These are phyloP conservation scores for Daedaleopsis nitida DNA, from an alignment of 768 basidiomycete species.

Conservation along the genomic window DNA sequence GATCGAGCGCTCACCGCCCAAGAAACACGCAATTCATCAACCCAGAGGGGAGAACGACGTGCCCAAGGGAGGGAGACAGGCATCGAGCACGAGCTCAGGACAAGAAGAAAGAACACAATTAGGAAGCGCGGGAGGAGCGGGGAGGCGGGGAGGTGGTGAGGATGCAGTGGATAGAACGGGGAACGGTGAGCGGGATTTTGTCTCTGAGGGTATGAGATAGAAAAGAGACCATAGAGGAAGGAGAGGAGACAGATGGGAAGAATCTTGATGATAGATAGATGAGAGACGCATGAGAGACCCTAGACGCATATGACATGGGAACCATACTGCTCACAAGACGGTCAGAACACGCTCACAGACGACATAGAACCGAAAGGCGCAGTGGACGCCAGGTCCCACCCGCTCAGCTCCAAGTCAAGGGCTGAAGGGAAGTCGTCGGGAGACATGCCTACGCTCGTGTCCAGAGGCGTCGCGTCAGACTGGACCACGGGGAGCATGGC, in stretches of 20 bases:
- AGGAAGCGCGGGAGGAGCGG: conserved; percentile 1
- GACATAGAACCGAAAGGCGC: conserved; percentile 15
- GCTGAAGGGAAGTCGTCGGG: conserved; percentile 29
- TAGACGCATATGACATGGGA: conserved; percentile 9
- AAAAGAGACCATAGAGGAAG: conserved; percentile 21
- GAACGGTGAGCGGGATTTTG: conserved; percentile 2
- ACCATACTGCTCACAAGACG: conserved; percentile 9
- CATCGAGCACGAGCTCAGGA: conserved; percentile 22
- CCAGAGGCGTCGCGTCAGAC: conserved; percentile 26
- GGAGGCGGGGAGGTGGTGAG: conserved; percentile 1
- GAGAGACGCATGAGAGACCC: conserved; percentile 14
- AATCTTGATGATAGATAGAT: conserved; percentile 15
- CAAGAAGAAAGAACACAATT: not conserved
- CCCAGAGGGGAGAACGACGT: conserved; percentile 48
- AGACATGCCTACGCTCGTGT: conserved; percentile 12
- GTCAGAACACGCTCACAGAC: conserved; percentile 29
- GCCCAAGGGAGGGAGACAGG: conserved; percentile 32
- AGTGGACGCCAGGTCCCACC: conserved; percentile 25
- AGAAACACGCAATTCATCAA: conserved; percentile 42
- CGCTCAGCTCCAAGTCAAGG: conserved; percentile 34
- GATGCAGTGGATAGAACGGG: not conserved
- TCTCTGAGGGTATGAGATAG: conserved; percentile 1
- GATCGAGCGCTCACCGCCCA: conserved; percentile 49
- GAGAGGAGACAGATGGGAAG: conserved; percentile 11
- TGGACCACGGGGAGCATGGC: conserved; percentile 48